Percentiles rank a stretch among this genome's conserved stretches.
These are phyloP conservation scores for Jatropha podagrica DNA, from an alignment of 441 rosid genomes.

Conservation along the genomic window DNA sequence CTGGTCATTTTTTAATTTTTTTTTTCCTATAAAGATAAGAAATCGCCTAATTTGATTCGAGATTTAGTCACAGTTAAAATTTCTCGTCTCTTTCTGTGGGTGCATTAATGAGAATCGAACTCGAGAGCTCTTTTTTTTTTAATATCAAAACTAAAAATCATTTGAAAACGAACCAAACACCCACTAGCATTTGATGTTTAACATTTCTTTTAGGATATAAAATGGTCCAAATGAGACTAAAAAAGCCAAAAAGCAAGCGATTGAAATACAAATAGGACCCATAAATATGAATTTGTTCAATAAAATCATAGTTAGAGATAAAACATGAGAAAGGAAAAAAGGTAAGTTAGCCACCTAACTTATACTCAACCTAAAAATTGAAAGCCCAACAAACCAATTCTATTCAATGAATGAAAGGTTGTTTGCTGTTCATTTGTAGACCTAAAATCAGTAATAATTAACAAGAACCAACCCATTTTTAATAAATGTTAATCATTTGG, in stretches of 20 bases:
- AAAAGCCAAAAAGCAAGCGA: neutral
- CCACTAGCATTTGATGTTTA: too few relatives aligned
- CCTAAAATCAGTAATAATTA: slow-evolving; percentile 6
- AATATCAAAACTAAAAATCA: too few relatives aligned
- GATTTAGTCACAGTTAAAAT: too few relatives aligned
- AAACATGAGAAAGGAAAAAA: neutral
- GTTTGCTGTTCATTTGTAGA: neutral
- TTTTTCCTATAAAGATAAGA: too few relatives aligned
- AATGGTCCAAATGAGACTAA: neutral
- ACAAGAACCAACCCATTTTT: neutral
- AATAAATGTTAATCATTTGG: neutral
- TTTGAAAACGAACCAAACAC: too few relatives aligned
- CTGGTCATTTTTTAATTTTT: too few relatives aligned
- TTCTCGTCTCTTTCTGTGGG: too few relatives aligned
- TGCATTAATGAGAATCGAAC: too few relatives aligned
- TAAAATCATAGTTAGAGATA: neutral
- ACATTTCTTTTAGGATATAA: neutral
- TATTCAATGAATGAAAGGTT: neutral
- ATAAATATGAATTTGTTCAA: neutral
- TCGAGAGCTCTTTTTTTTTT: too few relatives aligned
- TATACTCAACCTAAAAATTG: slow-evolving; percentile 4
- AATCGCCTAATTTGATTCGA: too few relatives aligned
- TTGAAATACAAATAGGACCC: neutral
- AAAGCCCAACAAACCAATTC: slow-evolving; percentile 4
- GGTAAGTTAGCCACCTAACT: neutral